These are phyloP conservation scores for Suillus discolor DNA, from an alignment of 768 basidiomycete species.

Conservation along the genomic window DNA sequence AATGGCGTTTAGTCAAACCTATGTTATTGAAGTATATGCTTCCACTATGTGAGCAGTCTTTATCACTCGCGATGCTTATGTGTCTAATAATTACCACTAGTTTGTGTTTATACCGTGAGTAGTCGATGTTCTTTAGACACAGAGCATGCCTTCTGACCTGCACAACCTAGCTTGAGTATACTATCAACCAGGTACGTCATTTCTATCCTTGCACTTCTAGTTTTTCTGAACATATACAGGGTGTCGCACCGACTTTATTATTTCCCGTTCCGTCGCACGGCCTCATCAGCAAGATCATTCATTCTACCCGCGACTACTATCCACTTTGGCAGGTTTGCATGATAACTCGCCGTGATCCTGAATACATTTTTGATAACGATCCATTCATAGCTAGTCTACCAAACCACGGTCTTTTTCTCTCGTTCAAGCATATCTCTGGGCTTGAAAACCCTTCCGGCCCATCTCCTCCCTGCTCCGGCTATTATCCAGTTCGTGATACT, in stretches of 20 bases:
- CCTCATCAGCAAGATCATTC: conserved; percentile 75
- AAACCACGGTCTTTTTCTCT: conserved; percentile 90
- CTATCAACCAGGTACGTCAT: conserved; percentile 76
- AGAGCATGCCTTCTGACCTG: conserved; percentile 22
- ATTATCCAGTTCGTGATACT: conserved; percentile 71
- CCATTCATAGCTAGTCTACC: conserved; percentile 70
- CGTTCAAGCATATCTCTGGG: conserved; percentile 89
- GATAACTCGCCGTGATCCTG: neutral
- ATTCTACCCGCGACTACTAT: conserved; percentile 89
- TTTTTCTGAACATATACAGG: conserved; percentile 43
- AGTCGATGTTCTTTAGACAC: neutral
- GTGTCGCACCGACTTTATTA: conserved; percentile 86
- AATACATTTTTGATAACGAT: neutral
- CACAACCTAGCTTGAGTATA: conserved; percentile 79
- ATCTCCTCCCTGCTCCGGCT: conserved; percentile 73
- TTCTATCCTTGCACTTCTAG: neutral
- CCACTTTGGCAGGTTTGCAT: conserved; percentile 83
- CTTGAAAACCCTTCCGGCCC: conserved; percentile 72
- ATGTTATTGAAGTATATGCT: conserved; percentile 85
- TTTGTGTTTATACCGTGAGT: conserved; percentile 65
- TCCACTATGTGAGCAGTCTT: conserved; percentile 72
- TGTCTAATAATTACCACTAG: conserved; percentile 31
- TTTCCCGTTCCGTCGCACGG: conserved; percentile 81
- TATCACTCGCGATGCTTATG: neutral
- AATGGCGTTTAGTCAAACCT: conserved; percentile 80